phyloP scores from a whole-genome alignment of 2,329 filamentous ascomycete species.

The Davidsoniella virescens region DNA sequence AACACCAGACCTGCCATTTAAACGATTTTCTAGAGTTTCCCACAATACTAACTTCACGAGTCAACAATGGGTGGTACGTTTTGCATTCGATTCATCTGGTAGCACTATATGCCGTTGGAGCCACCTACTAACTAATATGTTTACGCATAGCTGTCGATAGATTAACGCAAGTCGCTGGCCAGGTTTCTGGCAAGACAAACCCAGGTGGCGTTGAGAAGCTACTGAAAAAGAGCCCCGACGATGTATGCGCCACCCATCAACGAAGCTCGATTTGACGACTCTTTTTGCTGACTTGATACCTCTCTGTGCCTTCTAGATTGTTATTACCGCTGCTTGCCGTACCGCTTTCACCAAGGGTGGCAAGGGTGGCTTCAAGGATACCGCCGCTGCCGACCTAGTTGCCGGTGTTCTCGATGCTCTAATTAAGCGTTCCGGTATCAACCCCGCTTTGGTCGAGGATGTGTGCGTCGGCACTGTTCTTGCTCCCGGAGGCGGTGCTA shows the following conservation, averaged over 20 bases:
- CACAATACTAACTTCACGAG: background rate
- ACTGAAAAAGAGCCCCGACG: slow-evolving; percentile 49
- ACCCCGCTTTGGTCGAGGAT: slow-evolving; percentile 78
- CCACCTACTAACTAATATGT: background rate
- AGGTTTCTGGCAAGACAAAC: slow-evolving; percentile 44
- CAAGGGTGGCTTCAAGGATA: slow-evolving; percentile 93
- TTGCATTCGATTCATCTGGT: background rate
- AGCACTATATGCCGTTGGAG: background rate
- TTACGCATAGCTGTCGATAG: slow-evolving; percentile 33
- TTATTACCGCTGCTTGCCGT: slow-evolving; percentile 82
- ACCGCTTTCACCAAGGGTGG: slow-evolving; percentile 86
- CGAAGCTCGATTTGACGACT: background rate
- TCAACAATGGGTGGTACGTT: slow-evolving; percentile 13
- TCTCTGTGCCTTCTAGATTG: slow-evolving; percentile 37
- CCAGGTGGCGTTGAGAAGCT: slow-evolving; percentile 37
- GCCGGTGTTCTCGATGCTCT: slow-evolving; percentile 68
- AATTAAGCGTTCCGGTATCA: slow-evolving; percentile 72
- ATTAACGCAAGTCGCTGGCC: slow-evolving; percentile 43
- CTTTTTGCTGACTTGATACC: slow-evolving; percentile 16
- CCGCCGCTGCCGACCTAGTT: slow-evolving; percentile 69
- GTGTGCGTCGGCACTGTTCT: slow-evolving; percentile 85
- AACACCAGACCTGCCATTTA: too few relatives aligned
- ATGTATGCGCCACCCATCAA: slow-evolving; percentile 29
- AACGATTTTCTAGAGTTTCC: background rate
- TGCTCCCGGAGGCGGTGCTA: slow-evolving; percentile 82